Evolutionary conservation across 257 asterid genomes (phyloP).

Genomic region (Datura wrightii): DNA sequence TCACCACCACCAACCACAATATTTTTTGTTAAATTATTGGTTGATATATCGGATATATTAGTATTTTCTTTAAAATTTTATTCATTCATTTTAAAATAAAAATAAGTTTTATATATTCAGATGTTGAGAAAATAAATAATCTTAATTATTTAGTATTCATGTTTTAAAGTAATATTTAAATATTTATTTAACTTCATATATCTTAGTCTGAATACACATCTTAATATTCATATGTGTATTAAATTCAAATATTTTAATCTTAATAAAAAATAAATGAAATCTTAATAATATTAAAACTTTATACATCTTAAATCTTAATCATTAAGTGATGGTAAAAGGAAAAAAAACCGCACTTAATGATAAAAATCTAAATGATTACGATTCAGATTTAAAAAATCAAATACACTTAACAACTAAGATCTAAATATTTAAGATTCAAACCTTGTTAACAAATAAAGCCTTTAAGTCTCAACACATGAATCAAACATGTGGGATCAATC

Average conservation of each 20-base stretch:
- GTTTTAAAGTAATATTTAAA: neutral
- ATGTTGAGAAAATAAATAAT: no score
- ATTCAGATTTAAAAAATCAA: neutral
- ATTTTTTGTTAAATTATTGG: no score
- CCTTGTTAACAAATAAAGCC: neutral
- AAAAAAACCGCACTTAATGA: neutral
- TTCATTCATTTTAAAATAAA: no score
- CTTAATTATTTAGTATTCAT: neutral
- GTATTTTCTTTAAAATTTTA: no score
- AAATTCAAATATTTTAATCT: neutral
- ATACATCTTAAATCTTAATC: neutral
- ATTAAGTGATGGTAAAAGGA: neutral
- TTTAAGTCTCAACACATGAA: neutral
- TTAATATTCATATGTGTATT: neutral
- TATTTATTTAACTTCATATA: neutral
- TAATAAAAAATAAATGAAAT: neutral
- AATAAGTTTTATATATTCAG: no score
- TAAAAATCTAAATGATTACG: neutral
- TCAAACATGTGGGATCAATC: slow-evolving; percentile 26
- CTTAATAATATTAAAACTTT: neutral
- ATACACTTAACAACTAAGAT: neutral
- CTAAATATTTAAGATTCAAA: neutral
- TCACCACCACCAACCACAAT: no score
- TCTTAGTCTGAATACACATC: neutral
- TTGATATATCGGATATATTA: no score